A percentile compares a stretch with the other conserved stretches of the same genome.
phyloP scores from a whole-genome alignment of 2,329 filamentous ascomycete species.

The Phialemonium atrogriseum region DNA sequence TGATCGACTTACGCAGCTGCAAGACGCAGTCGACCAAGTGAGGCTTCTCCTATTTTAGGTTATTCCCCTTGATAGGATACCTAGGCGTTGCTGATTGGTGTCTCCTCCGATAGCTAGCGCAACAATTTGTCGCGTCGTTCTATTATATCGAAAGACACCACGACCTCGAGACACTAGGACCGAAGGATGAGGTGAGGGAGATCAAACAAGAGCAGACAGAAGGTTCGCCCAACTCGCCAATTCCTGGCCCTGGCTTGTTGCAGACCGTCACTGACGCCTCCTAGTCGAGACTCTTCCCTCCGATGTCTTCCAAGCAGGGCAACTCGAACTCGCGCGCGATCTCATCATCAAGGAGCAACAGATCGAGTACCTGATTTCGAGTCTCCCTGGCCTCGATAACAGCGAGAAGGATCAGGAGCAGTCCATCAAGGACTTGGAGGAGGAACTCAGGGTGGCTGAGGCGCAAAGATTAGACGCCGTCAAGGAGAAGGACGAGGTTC shows the following conservation, averaged over 20 bases:
- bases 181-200: conserved; percentile 51
- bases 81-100: conserved; percentile 1
- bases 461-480: conserved; percentile 54
- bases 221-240: conserved; percentile 23
- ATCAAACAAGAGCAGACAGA: conserved; percentile 46
- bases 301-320: conserved; percentile 57
- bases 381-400: conserved; percentile 67
- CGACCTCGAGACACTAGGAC: conserved; percentile 51
- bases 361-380: conserved; percentile 69
- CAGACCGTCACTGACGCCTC: neutral
- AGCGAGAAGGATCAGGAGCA: conserved; percentile 70
- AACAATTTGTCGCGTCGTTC: conserved; percentile 59
- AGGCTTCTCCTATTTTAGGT: neutral
- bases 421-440: conserved; percentile 56
- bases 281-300: conserved; percentile 53
- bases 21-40: conserved; percentile 78
- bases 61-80: conserved; percentile 13
- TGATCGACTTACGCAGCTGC: conserved; percentile 73
- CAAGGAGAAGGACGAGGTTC: conserved; percentile 53
- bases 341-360: conserved; percentile 75
- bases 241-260: conserved; percentile 6
- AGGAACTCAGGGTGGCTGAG: conserved; percentile 56
- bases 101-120: conserved; percentile 43
- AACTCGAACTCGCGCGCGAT: conserved; percentile 67
- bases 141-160: conserved; percentile 62